Percentiles rank a stretch among this genome's conserved stretches.
Conservation (phyloP, 257 asterid genomes). For the Agastache rugosa region DNA sequence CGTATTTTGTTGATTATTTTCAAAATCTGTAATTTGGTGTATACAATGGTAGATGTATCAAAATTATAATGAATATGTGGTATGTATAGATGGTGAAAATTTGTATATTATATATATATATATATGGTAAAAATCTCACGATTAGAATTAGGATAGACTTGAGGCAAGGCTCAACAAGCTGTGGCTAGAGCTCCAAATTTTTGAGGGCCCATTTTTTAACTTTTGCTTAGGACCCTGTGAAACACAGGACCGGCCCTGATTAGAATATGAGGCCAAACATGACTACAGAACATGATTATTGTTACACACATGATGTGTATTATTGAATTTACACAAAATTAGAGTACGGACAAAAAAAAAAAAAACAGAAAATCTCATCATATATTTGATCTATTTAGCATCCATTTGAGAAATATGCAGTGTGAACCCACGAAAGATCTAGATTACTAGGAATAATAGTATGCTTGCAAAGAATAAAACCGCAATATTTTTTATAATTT, state of each 20-base stretch:
- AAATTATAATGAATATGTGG: background rate
- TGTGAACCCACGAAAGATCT: background rate
- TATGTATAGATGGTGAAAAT: background rate
- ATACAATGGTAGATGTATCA: background rate
- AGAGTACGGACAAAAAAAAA: background rate
- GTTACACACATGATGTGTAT: background rate
- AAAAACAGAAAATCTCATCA: background rate
- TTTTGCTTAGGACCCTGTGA: too few species aligned
- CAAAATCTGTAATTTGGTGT: background rate
- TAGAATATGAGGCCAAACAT: background rate
- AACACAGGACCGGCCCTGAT: too few species aligned
- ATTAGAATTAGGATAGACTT: too few species aligned
- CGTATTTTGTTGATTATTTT: background rate
- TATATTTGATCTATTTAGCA: background rate
- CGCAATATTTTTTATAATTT: background rate
- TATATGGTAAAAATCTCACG: too few species aligned
- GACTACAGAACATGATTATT: background rate
- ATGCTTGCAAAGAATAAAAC: constrained; percentile 20
- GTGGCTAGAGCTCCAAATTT: too few species aligned
- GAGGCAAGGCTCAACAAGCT: too few species aligned
- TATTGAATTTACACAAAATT: background rate
- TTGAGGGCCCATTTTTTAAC: too few species aligned
- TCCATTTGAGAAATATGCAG: background rate
- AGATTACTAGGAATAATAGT: background rate
- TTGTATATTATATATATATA: too few species aligned